A percentile compares a stretch with the other conserved stretches of the same genome.
Conservation (phyloP, 225 moss, liverwort and hornwort species). For the Polytrichum commune region DNA sequence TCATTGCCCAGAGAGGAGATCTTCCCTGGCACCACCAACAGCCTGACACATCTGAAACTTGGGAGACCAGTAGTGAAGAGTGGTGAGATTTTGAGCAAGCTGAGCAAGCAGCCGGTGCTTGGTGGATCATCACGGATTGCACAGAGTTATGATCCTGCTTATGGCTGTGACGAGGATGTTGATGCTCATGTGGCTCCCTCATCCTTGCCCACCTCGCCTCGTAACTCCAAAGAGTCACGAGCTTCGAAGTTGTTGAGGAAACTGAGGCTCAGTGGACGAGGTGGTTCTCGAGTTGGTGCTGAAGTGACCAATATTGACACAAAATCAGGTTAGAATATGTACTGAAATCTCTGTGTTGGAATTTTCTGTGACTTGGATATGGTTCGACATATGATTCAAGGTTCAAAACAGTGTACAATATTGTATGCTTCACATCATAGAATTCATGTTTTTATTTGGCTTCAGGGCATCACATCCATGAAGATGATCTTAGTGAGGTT, state of each 20-base stretch:
- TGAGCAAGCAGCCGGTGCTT: conserved; percentile 16
- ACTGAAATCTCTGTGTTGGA: too few relatives aligned
- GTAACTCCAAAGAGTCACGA: conserved; percentile 24
- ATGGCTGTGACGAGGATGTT: not conserved
- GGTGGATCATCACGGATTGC: conserved; percentile 30
- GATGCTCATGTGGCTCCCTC: not conserved
- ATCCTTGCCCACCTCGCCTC: conserved; percentile 34
- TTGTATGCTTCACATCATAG: too few relatives aligned
- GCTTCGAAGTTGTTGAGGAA: conserved; percentile 29
- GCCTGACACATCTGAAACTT: conserved; percentile 23
- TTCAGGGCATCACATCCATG: too few relatives aligned
- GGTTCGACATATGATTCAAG: too few relatives aligned
- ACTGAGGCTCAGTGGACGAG: conserved; percentile 27
- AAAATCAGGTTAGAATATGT: conserved; percentile 20
- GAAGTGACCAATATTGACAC: conserved; percentile 8
- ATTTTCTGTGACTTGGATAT: too few relatives aligned
- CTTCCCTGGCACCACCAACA: conserved; percentile 6
- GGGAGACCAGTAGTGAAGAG: conserved; percentile 3
- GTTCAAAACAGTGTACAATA: too few relatives aligned
- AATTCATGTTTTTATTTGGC: too few relatives aligned
- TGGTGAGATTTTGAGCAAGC: conserved; percentile 1
- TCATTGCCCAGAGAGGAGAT: conserved; percentile 15
- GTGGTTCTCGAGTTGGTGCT: conserved; percentile 6
- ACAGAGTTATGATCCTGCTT: conserved; percentile 1
- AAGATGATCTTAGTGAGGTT: too few relatives aligned